Evolutionary conservation across 1,284 basidiomycete genomes (phyloP), one percentile per base, ranked within the genome.

Genomic region (Apiotrichum domesticum): DNA sequence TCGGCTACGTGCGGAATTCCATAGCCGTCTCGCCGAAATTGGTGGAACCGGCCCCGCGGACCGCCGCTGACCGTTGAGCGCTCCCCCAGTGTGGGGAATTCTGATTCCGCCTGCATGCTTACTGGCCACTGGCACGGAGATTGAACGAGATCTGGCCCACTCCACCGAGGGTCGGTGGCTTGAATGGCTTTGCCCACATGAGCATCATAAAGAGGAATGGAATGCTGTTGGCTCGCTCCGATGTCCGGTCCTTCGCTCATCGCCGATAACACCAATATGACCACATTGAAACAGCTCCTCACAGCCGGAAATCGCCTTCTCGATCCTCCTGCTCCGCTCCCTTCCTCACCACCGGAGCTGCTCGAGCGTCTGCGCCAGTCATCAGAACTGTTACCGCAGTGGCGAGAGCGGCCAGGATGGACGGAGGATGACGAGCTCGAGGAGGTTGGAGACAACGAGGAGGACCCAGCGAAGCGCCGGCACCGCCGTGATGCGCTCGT

Each of bases 251-350:
- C 6, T 15, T 47, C 46, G 46, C 46, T 37, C 45, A 46, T 46
- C 45, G 45, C 45, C 45, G 45, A 47, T n/a, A 47, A 34, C 10
- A 9, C 29, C 11, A 1, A 13, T 6, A 49, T 21, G 35, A 9
- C 35, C 11, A 21, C 35, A 3, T 37, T 49, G 13, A 49, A 49
- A 32, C 35, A 39, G 21, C 47, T 49, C 14, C 35, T 49, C 35
- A 21, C 35, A 21, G 35, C 64, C 1, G 63, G 61, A 10, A 61
- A 64, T 32, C 51, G 56, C 7, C 59, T 72, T n/a, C 62, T 72
- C 11, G 61, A 64, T 44, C 70, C 70, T 9, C 67, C 70, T 11
- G 54, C 54, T 6, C 65, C 67, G 6, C 57, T 72, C n/a, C 68
- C 70, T 1, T 65, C 68, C 4, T 58, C 58, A 11, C 64, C 66